Evolutionary conservation across 2,329 filamentous ascomycete genomes (phyloP).

Genomic region (Fonsecaea multimorphosa): DNA sequence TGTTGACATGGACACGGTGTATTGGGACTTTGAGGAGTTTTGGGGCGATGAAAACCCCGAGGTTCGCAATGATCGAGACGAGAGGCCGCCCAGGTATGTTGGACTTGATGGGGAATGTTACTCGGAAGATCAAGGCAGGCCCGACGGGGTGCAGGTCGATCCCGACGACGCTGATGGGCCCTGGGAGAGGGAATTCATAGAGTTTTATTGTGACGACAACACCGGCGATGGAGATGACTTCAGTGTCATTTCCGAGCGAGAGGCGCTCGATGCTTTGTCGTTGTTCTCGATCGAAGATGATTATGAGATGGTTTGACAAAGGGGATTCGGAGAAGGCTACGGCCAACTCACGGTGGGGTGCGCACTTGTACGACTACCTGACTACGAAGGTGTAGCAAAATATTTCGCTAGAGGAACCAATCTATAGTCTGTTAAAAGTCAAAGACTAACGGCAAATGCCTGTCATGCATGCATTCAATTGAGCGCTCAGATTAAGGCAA

Average conservation of each 20-base stretch:
- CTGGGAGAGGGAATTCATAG: background rate
- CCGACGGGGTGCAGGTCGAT: background rate
- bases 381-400: background rate
- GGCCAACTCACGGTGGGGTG: background rate
- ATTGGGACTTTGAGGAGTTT: background rate
- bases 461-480: too few species aligned
- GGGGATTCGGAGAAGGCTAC: too few species aligned
- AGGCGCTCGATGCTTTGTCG: constrained; percentile 8
- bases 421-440: too few species aligned
- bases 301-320: background rate
- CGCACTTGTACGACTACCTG: background rate
- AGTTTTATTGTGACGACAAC: background rate
- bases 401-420: too few species aligned
- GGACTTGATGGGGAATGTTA: constrained; percentile 5
- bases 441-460: too few species aligned
- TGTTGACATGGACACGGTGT: background rate
- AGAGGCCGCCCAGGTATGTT: background rate
- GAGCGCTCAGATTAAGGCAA: background rate
- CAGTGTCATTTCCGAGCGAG: constrained; percentile 18
- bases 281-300: constrained; percentile 10
- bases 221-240: constrained; percentile 5
- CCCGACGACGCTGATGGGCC: background rate
- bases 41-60: background rate
- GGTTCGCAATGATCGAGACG: background rate
- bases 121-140: background rate